phyloP scores from a whole-genome alignment of 2,329 filamentous ascomycete genomes.

The Neocatenulostroma microsporum region DNA sequence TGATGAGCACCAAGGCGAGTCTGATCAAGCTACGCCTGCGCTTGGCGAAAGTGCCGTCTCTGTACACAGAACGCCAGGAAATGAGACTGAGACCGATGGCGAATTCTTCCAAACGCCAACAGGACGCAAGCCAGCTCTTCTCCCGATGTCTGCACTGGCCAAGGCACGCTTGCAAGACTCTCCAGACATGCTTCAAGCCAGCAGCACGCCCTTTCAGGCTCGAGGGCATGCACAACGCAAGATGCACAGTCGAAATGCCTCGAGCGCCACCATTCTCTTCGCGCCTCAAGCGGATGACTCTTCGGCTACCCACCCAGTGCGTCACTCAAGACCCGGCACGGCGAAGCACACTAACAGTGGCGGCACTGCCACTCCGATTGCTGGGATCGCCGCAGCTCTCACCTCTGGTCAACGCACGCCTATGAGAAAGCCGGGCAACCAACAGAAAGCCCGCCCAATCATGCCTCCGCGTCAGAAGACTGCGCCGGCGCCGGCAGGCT shows the following conservation, averaged over 20 bases:
- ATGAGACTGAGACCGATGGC: slow-evolving; percentile 28
- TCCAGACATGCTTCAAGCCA: slow-evolving; percentile 21
- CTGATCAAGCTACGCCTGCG: slow-evolving; percentile 36
- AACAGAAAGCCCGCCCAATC: slow-evolving; percentile 49
- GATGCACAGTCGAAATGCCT: slow-evolving; percentile 65
- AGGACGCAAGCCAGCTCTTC: slow-evolving; percentile 19
- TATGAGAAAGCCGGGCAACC: slow-evolving; percentile 26
- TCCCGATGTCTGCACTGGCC: slow-evolving; percentile 21
- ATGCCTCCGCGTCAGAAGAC: slow-evolving; percentile 38
- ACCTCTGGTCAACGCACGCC: slow-evolving; percentile 35
- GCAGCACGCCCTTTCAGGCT: slow-evolving; percentile 23
- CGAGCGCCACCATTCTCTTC: slow-evolving; percentile 76
- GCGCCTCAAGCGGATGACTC: slow-evolving; percentile 50
- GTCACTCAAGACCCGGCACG: slow-evolving; percentile 14
- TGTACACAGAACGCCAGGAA: slow-evolving; percentile 10
- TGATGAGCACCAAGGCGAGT: slow-evolving; percentile 76
- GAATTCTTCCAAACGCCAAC: slow-evolving; percentile 40
- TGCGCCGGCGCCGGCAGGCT: slow-evolving; percentile 12
- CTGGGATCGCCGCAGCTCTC: slow-evolving; percentile 10
- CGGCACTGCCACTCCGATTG: slow-evolving; percentile 27
- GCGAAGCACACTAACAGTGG: slow-evolving; percentile 24
- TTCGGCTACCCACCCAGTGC: slow-evolving; percentile 27
- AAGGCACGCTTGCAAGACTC: slow-evolving; percentile 19
- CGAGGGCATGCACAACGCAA: slow-evolving; percentile 16
- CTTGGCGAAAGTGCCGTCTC: slow-evolving; percentile 27